Percentiles rank a stretch among this genome's conserved stretches.
Conservation (phyloP, 2,329 filamentous ascomycete genomes). For the Aulographum hederae region DNA sequence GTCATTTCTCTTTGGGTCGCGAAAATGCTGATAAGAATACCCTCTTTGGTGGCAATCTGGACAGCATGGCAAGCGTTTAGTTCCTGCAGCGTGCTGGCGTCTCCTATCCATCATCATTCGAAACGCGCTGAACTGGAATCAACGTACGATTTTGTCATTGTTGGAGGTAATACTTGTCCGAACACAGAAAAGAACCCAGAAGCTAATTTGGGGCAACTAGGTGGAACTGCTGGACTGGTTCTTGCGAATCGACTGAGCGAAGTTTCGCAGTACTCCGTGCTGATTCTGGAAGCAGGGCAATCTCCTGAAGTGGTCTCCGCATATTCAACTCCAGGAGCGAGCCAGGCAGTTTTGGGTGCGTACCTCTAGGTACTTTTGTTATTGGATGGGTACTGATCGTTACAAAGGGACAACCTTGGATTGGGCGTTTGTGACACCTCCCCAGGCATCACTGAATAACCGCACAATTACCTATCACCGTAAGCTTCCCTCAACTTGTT, state of each 20-base stretch:
- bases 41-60: too few species aligned
- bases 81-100: background rate
- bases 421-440: slow-evolving; percentile 13
- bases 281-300: slow-evolving; percentile 10
- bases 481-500: background rate
- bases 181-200: background rate
- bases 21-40: too few species aligned
- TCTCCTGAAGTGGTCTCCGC: slow-evolving; percentile 10
- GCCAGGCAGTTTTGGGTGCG: slow-evolving; percentile 11
- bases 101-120: background rate
- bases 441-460: slow-evolving; percentile 8
- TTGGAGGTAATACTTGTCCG: slow-evolving; percentile 5
- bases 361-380: background rate
- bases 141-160: slow-evolving; percentile 8
- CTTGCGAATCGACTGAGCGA: slow-evolving; percentile 10
- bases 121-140: background rate
- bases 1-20: too few species aligned
- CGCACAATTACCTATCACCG: slow-evolving; percentile 11
- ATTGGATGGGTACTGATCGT: slow-evolving; percentile 1
- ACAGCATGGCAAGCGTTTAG: background rate
- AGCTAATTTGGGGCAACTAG: slow-evolving; percentile 4
- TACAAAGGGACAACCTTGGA: slow-evolving; percentile 11
- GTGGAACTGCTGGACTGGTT: slow-evolving; percentile 11
- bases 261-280: slow-evolving; percentile 9
- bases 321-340: slow-evolving; percentile 12